Percentiles rank a stretch among this genome's conserved stretches.
These are phyloP conservation scores for Fusarium solani-melongenae DNA, from an alignment of 2,329 filamentous ascomycete species.

Conservation along the genomic window DNA sequence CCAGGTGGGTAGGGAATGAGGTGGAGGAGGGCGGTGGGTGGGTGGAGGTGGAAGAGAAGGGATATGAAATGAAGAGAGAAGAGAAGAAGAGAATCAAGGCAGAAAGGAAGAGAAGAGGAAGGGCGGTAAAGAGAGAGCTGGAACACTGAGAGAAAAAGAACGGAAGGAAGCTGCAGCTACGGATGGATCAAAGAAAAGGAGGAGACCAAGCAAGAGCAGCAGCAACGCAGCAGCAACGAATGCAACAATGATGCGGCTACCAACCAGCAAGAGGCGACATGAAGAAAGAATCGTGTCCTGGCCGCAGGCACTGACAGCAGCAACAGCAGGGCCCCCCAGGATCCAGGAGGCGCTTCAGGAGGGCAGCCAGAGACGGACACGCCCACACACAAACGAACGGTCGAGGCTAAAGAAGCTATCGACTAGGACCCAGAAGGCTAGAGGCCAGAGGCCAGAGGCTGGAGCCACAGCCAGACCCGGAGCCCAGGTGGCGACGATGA, in stretches of 20 bases:
- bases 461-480: background rate
- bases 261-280: conserved; percentile 4
- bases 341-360: conserved; percentile 8
- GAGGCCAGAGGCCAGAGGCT: conserved; percentile 7
- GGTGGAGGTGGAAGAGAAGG: conserved; percentile 10
- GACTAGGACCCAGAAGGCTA: conserved; percentile 18
- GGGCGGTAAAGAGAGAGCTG: background rate
- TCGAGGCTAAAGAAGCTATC: conserved; percentile 20
- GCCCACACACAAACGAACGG: conserved; percentile 20
- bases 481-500: conserved; percentile 12
- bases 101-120: conserved; percentile 5
- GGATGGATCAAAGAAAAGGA: conserved; percentile 1
- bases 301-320: background rate
- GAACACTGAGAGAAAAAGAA: conserved; percentile 12
- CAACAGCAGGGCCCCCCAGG: background rate
- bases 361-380: background rate
- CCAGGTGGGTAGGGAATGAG: conserved; percentile 47
- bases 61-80: conserved; percentile 8
- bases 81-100: background rate
- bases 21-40: conserved; percentile 33
- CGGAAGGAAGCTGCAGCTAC: background rate
- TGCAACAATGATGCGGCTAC: conserved; percentile 1
- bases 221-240: background rate
- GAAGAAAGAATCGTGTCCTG: background rate
- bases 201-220: background rate